Conservation (phyloP, 169 alveolate genomes). For the Plasmodium falciparum region DNA sequence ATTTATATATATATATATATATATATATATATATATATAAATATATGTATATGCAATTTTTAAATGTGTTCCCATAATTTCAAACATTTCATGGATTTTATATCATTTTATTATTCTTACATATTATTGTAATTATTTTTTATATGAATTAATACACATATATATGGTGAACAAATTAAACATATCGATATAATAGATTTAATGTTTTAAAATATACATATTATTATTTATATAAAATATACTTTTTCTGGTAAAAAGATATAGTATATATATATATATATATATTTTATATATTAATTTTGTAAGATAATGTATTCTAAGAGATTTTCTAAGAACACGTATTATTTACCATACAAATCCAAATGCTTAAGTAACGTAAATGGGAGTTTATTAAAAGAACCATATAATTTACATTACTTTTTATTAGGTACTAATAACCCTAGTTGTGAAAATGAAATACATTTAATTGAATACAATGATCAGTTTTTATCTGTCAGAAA, state of each 20-base stretch:
- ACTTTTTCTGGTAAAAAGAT: neutral
- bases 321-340: conserved; percentile 33
- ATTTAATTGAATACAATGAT: conserved; percentile 69
- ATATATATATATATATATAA: no score
- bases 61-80: no score
- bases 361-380: conserved; percentile 47
- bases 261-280: neutral
- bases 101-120: no score
- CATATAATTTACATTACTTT: conserved; percentile 66
- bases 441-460: conserved; percentile 51
- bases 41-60: no score
- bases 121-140: no score
- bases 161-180: no score
- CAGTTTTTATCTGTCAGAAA: conserved; percentile 25
- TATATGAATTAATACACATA: no score
- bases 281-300: neutral
- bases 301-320: conserved; percentile 56
- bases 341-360: conserved; percentile 49
- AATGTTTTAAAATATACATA: no score
- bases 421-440: conserved; percentile 51
- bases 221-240: no score
- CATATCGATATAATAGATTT: no score
- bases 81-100: no score
- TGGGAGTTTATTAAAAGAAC: conserved; percentile 4
- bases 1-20: no score